Base-by-base conservation (phyloP, 2,329 filamentous ascomycete genomes). In the Phialocephala sp. region DNA sequence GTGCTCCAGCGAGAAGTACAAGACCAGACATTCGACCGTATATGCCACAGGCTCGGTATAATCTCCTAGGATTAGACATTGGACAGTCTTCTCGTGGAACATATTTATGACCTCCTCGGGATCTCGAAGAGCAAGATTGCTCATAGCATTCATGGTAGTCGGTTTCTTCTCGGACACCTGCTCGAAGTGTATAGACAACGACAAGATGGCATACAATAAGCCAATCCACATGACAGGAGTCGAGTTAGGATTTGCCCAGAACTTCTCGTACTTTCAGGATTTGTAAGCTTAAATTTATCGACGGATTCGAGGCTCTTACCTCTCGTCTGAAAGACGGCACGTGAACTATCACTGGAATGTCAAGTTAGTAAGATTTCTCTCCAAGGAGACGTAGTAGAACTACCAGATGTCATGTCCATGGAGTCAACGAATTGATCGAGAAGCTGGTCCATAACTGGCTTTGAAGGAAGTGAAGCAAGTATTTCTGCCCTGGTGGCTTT, bases 1-100 rank as follows among this genome's bases (percentile, higher is more conserved):
- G 68, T 86, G 85, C 65, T 86, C 81, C 1, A 80, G 79, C 69
- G 87, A 81, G 27, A 81, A 77, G 64, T 85, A 86, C 14, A 87
- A 74, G 8, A 86, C 66, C 54, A 87, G 80, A 2, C 84, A 81
- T 56, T 82, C 82, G 15, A 87, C 75, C 0, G 83, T 86, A 54
- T 76, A 78, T 11, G 77, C 73, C 12, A 78, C 80, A 0, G 85
- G 84, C 47, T 81, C 80, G 1, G 80, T 79, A 71, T 85, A 87
- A 63, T 82, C 82, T 2, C 81, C 81, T 69, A 77, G 76, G 18
- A 84, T 76, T 36, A 88, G 78, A n/a, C 84, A 84, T 78, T 81
- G 82, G 24, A 82, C 81, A 2, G 82, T 81, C 24, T 81, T 83
- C 9, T 80, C 76, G 39, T 84, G 81, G 70, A 82, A 86, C n/a